Evolutionary conservation across 352 stramenopile species (phyloP), one percentile per base, ranked within the genome.

Genomic region (Phytophthora sp.): DNA sequence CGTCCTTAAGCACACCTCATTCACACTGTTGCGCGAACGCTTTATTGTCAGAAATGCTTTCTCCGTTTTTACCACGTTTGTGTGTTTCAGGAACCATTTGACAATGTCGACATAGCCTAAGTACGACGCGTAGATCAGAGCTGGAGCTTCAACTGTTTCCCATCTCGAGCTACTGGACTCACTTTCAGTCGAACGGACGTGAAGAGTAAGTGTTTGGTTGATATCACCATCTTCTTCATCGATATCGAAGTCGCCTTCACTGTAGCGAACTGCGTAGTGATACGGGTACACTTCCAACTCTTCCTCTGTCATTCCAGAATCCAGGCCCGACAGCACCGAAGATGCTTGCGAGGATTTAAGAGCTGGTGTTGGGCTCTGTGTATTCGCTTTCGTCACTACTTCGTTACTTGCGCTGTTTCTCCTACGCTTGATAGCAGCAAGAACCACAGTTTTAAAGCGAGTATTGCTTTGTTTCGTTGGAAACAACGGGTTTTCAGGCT

Each of bases 41-140:
- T 54, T 66, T 28, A 53, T 34, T 8, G 49, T 67, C 27, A 44
- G 17, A 31, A 39, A 68, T n/a, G 44, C 41, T 51, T 69, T 46
- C 77, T 88, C 52, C 39, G 71, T 65, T 59, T 57, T 30, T 55
- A 77, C 23, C 37, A 57, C 34, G 37, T 77, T 18, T 23, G 45
- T 7, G 64, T 66, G 59, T 37, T 44, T 32, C 37, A 65, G 43
- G 30, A 65, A 58, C 46, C 56, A 65, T 30, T 65, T 58, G 7
- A 65, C 56, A 31, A 58, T 65, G 1, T 65, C 56, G 4, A 58
- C 31, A 23, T 58, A 34, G 17, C 46, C 45, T 27, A 54, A 42
- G 12, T 62, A 62, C 5, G 54, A 62, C 12, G 54, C 54, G 2
- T 54, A 62, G 15, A 49, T 26, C 32, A 62, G 24, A 24, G 43